These are phyloP conservation scores for Aspergillus quadricinctus DNA, from an alignment of 2,329 filamentous ascomycete genomes.

Conservation along the genomic window DNA sequence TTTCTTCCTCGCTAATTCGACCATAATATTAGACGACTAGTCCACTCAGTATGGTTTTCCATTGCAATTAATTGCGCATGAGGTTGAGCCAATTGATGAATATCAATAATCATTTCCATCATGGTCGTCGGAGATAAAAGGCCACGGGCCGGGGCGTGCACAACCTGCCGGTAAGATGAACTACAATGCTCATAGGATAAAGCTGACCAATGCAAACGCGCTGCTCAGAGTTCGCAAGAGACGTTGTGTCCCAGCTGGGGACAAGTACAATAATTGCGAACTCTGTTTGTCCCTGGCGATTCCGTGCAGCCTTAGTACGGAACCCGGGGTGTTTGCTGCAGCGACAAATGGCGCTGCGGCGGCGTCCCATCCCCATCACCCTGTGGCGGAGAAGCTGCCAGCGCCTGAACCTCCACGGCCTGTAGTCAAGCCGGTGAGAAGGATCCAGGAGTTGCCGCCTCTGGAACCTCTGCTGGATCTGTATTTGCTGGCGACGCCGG, in stretches of 20 bases:
- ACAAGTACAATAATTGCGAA: slow-evolving; percentile 5
- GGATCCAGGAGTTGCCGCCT: not conserved
- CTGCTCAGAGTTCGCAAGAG: slow-evolving; percentile 12
- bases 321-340: not conserved
- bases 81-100: not conserved
- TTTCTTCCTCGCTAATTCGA: not conserved
- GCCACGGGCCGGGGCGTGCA: slow-evolving; percentile 12
- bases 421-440: not conserved
- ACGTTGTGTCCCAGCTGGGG: slow-evolving; percentile 14
- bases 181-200: not conserved
- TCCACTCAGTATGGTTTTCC: not conserved
- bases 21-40: not conserved
- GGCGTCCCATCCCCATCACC: not conserved
- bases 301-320: slow-evolving; percentile 10
- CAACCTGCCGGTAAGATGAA: slow-evolving; percentile 10
- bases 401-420: not conserved
- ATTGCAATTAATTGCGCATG: not conserved
- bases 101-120: not conserved
- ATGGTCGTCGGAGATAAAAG: slow-evolving; percentile 5
- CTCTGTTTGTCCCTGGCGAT: slow-evolving; percentile 11
- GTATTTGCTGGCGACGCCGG: slow-evolving; percentile 3
- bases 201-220: not conserved
- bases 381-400: not conserved
- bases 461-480: not conserved
- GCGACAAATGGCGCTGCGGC: not conserved